phyloP scores from a whole-genome alignment of 1,284 basidiomycete species.

The Trichosporon inkin region DNA sequence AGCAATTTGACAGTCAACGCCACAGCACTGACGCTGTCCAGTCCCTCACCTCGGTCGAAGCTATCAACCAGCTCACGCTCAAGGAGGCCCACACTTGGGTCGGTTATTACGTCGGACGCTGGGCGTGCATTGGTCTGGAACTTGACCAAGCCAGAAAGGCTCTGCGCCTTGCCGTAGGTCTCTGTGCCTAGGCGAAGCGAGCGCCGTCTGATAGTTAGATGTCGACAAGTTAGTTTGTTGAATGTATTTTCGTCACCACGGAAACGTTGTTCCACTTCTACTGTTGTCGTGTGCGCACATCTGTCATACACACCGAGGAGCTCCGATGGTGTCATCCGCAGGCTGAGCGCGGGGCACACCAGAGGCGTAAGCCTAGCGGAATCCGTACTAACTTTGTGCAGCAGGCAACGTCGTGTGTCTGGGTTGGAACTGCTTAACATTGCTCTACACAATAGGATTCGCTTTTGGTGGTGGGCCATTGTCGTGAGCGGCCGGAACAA shows the following conservation, averaged over 20 bases:
- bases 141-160: background rate
- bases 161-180: slow-evolving; percentile 8
- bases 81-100: slow-evolving; percentile 7
- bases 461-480: background rate
- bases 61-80: slow-evolving; percentile 4
- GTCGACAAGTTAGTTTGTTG: background rate
- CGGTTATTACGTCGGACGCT: slow-evolving; percentile 7
- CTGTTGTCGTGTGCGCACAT: too few species aligned
- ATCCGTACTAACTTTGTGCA: too few species aligned
- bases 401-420: too few species aligned
- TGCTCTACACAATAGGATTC: background rate
- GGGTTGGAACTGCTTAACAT: background rate
- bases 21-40: background rate
- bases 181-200: background rate
- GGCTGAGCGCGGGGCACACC: too few species aligned
- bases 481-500: background rate
- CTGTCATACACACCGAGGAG: too few species aligned
- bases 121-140: slow-evolving; percentile 4
- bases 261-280: too few species aligned
- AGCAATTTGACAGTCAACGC: too few species aligned
- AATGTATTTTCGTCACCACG: background rate
- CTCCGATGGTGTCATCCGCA: too few species aligned
- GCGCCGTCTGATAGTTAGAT: background rate
- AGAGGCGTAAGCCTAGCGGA: too few species aligned
- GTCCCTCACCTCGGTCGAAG: slow-evolving; percentile 5